phyloP scores from a whole-genome alignment of 306 rosid genomes.

The Sindora glabra region DNA sequence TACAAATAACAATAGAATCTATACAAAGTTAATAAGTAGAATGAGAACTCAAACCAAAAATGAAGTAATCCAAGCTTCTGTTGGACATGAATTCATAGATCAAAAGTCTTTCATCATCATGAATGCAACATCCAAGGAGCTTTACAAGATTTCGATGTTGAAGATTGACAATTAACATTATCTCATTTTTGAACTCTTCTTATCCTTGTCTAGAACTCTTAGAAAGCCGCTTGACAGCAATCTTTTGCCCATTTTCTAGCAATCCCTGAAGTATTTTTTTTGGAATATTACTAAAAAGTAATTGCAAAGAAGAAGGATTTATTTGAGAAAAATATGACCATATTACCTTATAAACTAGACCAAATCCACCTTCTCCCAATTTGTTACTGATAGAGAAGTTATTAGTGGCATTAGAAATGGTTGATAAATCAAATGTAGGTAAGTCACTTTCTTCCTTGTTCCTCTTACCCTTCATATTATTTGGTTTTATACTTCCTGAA shows the following conservation, averaged over 20 bases:
- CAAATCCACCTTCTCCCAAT: constrained; percentile 35
- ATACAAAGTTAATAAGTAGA: background rate
- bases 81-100: constrained; percentile 37
- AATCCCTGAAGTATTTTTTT: constrained; percentile 23
- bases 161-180: constrained; percentile 28
- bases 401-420: constrained; percentile 15
- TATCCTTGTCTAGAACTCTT: constrained; percentile 31
- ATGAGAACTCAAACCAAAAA: constrained; percentile 31
- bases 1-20: background rate
- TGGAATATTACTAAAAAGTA: too few species aligned
- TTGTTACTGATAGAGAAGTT: constrained; percentile 18
- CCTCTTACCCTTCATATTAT: too few species aligned
- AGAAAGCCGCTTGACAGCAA: constrained; percentile 44
- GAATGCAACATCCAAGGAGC: constrained; percentile 33
- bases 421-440: constrained; percentile 16
- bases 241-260: constrained; percentile 15
- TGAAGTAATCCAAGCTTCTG: constrained; percentile 31
- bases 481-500: too few species aligned
- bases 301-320: too few species aligned
- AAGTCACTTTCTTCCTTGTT: background rate
- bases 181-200: constrained; percentile 34
- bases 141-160: constrained; percentile 43
- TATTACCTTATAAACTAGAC: constrained; percentile 27
- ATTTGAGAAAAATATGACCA: background rate
- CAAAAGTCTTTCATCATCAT: constrained; percentile 23